Evolutionary conservation across 2,329 filamentous ascomycete genomes (phyloP).

Genomic region (Fusarium sp.): DNA sequence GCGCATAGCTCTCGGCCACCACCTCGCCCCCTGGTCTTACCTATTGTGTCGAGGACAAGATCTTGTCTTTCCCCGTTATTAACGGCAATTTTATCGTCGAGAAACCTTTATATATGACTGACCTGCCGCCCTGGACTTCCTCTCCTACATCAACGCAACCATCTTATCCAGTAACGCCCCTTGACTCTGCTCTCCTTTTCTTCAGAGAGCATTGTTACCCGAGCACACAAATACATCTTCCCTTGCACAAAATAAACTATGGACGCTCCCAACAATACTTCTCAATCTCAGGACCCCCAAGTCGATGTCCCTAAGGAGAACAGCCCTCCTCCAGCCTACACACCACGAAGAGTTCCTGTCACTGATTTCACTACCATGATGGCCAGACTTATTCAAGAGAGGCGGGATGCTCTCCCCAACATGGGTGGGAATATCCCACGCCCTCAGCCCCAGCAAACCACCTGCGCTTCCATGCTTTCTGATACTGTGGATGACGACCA

Average conservation of each 20-base stretch:
- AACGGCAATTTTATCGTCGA: constrained; percentile 15
- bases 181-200: neutral
- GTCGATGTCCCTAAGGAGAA: constrained; percentile 33
- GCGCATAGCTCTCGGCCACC: constrained; percentile 36
- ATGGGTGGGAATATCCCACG: constrained; percentile 2
- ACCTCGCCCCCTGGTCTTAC: constrained; percentile 13
- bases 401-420: constrained; percentile 1
- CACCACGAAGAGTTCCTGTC: constrained; percentile 31
- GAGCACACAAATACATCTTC: neutral
- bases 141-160: neutral
- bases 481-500: constrained; percentile 22
- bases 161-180: neutral
- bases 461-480: constrained; percentile 10
- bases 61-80: constrained; percentile 17
- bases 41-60: constrained; percentile 27
- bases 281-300: constrained; percentile 23
- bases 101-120: constrained; percentile 26
- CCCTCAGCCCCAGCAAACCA: constrained; percentile 8
- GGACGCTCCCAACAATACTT: constrained; percentile 23
- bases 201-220: neutral
- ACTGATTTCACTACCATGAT: constrained; percentile 26
- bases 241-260: constrained; percentile 9
- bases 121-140: neutral
- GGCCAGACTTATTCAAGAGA: constrained; percentile 27
- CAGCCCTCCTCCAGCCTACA: constrained; percentile 46